A percentile compares a stretch with the other conserved stretches of the same genome.
phyloP scores from a whole-genome alignment of 2,329 filamentous ascomycete genomes.

The Colletotrichum caudatum region DNA sequence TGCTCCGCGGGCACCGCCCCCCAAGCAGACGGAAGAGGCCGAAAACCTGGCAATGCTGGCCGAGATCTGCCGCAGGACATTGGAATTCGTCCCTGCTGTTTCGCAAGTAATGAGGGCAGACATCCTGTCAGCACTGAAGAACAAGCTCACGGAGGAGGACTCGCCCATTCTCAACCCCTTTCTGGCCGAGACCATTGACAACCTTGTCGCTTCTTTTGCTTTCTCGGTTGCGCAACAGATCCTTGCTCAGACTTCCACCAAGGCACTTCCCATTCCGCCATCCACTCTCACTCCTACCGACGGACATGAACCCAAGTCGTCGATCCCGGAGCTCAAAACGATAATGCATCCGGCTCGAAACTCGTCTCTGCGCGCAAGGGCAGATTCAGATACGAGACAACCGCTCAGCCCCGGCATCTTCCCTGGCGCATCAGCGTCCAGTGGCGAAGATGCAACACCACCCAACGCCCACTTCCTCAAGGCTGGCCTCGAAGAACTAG shows the following conservation, averaged over 20 bases:
- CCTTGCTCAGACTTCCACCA: constrained; percentile 78
- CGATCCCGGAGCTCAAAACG: constrained; percentile 76
- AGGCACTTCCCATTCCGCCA: constrained; percentile 74
- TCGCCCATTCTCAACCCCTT: constrained; percentile 50
- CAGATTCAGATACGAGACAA: constrained; percentile 47
- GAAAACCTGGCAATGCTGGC: constrained; percentile 86
- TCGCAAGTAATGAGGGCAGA: constrained; percentile 85
- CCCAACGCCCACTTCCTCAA: constrained; percentile 65
- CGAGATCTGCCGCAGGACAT: constrained; percentile 84
- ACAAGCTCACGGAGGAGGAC: constrained; percentile 47
- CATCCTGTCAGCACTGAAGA: constrained; percentile 70
- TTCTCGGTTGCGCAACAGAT: constrained; percentile 83
- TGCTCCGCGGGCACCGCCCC: constrained; percentile 62
- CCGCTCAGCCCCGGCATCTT: constrained; percentile 66
- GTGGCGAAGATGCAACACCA: constrained; percentile 51
- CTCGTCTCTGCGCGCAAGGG: constrained; percentile 68
- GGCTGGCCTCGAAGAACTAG: constrained; percentile 81
- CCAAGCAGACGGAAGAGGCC: constrained; percentile 67
- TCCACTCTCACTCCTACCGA: constrained; percentile 63
- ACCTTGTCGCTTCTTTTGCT: constrained; percentile 81
- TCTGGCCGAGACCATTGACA: constrained; percentile 72
- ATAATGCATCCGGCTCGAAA: constrained; percentile 76
- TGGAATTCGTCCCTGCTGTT: constrained; percentile 86
- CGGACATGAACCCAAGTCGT: constrained; percentile 69
- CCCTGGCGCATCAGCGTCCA: constrained; percentile 58